A percentile compares a stretch with the other conserved stretches of the same genome.
phyloP scores from a whole-genome alignment of 257 asterid genomes.

The Solanum paucissectum region DNA sequence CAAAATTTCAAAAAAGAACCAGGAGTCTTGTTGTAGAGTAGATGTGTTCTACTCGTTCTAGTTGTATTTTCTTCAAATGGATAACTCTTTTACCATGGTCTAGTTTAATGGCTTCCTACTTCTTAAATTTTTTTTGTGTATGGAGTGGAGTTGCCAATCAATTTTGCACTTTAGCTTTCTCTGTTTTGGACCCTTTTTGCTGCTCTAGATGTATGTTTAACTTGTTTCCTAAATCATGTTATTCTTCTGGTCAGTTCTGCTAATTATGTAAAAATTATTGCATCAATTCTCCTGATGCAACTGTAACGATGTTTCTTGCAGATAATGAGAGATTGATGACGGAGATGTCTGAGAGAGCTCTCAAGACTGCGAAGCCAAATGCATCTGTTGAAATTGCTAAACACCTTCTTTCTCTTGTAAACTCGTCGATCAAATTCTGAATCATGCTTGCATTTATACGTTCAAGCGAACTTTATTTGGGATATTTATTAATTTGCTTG shows the following conservation, averaged over 20 bases:
- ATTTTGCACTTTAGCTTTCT: background rate
- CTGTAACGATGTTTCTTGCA: conserved; percentile 6
- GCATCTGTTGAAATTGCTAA: conserved; percentile 37
- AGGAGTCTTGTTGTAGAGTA: background rate
- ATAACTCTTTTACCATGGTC: background rate
- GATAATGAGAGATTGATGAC: conserved; percentile 24
- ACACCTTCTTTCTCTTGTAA: conserved; percentile 28
- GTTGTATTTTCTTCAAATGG: background rate
- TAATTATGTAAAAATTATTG: background rate
- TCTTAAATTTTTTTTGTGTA: background rate
- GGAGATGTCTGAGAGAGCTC: conserved; percentile 43
- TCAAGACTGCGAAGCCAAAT: conserved; percentile 35
- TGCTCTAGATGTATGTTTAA: background rate
- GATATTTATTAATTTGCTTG: background rate
- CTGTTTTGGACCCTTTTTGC: background rate
- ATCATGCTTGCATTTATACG: background rate
- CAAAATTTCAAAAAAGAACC: background rate
- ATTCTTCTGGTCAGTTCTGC: background rate
- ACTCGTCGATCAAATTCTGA: background rate
- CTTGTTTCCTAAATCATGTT: background rate
- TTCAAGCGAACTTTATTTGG: background rate
- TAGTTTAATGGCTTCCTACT: background rate
- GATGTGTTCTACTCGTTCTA: background rate
- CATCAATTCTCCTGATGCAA: background rate
- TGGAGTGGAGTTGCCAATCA: background rate